Conservation (phyloP, 768 basidiomycete genomes). For the Kwoniella bestiolae region DNA sequence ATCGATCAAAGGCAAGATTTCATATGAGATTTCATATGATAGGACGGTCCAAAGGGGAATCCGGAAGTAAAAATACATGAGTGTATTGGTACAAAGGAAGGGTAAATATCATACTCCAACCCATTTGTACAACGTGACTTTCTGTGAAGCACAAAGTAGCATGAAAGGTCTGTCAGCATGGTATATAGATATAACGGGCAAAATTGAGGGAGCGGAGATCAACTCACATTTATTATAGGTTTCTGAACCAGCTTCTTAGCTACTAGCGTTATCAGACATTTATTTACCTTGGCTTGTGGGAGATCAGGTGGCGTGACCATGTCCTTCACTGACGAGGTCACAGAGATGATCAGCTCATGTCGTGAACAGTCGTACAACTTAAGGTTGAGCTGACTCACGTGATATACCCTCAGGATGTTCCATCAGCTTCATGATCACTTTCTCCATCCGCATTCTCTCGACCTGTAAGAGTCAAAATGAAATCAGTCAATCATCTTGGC, state of each 20-base stretch:
- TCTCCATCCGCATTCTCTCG: slow-evolving; percentile 61
- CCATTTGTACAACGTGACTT: slow-evolving; percentile 47
- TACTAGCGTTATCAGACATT: slow-evolving; percentile 87
- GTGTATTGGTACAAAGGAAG: not conserved
- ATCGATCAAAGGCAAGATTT: not conserved
- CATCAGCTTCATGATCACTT: slow-evolving; percentile 75
- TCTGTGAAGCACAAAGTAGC: slow-evolving; percentile 5
- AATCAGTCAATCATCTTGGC: not conserved
- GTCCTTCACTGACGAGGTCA: slow-evolving; percentile 69
- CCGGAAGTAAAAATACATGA: not conserved
- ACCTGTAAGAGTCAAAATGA: slow-evolving; percentile 19
- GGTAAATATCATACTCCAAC: slow-evolving; percentile 24
- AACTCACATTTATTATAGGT: slow-evolving; percentile 50
- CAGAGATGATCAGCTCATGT: no score
- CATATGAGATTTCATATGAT: not conserved
- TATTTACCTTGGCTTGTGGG: slow-evolving; percentile 88
- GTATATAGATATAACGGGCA: not conserved
- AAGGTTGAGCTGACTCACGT: slow-evolving; percentile 26
- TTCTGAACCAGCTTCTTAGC: slow-evolving; percentile 82
- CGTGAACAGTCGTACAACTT: no score
- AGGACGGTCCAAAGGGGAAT: not conserved
- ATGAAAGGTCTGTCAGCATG: not conserved
- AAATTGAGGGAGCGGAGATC: no score
- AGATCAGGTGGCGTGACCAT: slow-evolving; percentile 79
- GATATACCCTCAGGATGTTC: slow-evolving; percentile 66